These are phyloP conservation scores for Talaromyces marneffei DNA, from an alignment of 2,329 filamentous ascomycete species.

Conservation along the genomic window DNA sequence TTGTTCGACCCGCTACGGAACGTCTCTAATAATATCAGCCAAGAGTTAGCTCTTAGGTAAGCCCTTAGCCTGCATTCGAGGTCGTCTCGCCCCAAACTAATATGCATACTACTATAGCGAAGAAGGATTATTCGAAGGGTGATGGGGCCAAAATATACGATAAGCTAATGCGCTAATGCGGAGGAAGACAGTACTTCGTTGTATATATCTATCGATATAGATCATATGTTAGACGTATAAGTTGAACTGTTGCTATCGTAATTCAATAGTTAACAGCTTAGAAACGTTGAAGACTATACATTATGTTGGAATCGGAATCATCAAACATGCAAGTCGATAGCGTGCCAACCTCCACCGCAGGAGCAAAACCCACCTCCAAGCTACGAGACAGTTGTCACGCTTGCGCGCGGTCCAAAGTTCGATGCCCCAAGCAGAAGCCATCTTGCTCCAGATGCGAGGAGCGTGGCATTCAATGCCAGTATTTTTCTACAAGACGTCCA, in stretches of 20 bases:
- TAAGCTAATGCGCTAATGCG: background rate
- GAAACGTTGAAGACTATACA: background rate
- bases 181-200: background rate
- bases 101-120: background rate
- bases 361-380: slow-evolving; percentile 17
- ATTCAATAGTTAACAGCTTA: background rate
- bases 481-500: slow-evolving; percentile 26
- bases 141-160: background rate
- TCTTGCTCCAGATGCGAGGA: slow-evolving; percentile 30
- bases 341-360: background rate
- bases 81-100: background rate
- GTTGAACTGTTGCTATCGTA: background rate
- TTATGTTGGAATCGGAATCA: background rate
- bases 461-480: slow-evolving; percentile 27
- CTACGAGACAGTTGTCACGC: slow-evolving; percentile 35
- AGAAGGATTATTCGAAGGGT: background rate
- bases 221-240: background rate
- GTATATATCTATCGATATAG: background rate
- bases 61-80: too few relatives aligned
- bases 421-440: slow-evolving; percentile 6
- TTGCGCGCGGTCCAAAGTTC: slow-evolving; percentile 33
- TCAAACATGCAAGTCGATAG: background rate
- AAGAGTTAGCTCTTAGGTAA: too few relatives aligned
- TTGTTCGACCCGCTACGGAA: too few relatives aligned
- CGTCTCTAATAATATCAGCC: too few relatives aligned